Conservation (phyloP, 495 filamentous ascomycete genomes). For the Cercophora newfieldiana region DNA sequence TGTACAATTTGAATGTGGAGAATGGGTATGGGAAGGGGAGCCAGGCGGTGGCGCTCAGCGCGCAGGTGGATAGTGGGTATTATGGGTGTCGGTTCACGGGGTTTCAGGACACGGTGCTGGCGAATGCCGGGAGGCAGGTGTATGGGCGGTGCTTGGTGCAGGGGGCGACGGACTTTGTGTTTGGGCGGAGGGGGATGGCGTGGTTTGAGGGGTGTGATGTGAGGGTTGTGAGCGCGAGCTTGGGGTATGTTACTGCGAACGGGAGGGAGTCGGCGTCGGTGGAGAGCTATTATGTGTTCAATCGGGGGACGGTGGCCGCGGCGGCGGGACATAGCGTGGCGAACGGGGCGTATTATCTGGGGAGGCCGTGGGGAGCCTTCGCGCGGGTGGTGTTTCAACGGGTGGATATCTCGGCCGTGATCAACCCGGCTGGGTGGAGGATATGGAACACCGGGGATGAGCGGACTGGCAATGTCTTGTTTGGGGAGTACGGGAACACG, state of each 20-base stretch:
- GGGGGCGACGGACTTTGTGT: constrained; percentile 68
- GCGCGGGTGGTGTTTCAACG: constrained; percentile 63
- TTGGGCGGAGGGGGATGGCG: constrained; percentile 58
- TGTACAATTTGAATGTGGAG: constrained; percentile 64
- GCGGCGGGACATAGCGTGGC: constrained; percentile 49
- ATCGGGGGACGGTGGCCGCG: constrained; percentile 51
- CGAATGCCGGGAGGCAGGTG: constrained; percentile 59
- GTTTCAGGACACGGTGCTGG: constrained; percentile 64
- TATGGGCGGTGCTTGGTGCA: constrained; percentile 57
- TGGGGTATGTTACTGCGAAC: constrained; percentile 59
- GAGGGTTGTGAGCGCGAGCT: constrained; percentile 46
- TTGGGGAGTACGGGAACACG: constrained; percentile 60
- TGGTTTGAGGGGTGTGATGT: constrained; percentile 65
- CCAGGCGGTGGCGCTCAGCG: constrained; percentile 61
- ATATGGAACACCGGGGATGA: constrained; percentile 52
- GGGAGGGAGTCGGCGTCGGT: constrained; percentile 54
- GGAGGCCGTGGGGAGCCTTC: constrained; percentile 65
- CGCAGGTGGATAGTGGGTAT: constrained; percentile 56
- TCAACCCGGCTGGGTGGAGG: constrained; percentile 64
- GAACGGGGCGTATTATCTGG: constrained; percentile 58
- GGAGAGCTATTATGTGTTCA: constrained; percentile 62
- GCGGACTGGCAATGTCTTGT: constrained; percentile 55
- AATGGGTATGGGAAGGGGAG: constrained; percentile 56
- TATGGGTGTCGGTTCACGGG: constrained; percentile 59
- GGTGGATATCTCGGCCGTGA: constrained; percentile 53